These are phyloP conservation scores for Chamaecyparis obtusa DNA, from an alignment of 75 land plant species.

Conservation along the genomic window DNA sequence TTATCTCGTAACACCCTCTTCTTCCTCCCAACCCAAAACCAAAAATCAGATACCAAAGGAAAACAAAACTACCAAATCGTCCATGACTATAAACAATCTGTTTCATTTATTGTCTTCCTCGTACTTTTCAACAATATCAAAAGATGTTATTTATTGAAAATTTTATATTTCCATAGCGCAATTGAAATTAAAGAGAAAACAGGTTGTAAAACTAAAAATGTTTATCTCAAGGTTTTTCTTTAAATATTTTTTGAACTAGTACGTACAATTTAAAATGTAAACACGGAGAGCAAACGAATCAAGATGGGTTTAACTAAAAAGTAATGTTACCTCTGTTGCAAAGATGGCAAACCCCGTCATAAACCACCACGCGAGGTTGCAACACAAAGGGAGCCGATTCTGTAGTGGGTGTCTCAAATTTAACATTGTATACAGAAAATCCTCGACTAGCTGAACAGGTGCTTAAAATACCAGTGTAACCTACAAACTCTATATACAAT, in stretches of 20 bases:
- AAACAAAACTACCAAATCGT: background rate
- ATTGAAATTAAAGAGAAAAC: background rate
- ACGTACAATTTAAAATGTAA: background rate
- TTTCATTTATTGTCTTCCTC: background rate
- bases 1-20: background rate
- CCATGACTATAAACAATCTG: background rate
- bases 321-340: slow-evolving; percentile 68
- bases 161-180: background rate
- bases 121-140: background rate
- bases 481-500: background rate
- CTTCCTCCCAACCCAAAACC: background rate
- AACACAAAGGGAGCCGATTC: slow-evolving; percentile 34
- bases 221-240: background rate
- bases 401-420: background rate
- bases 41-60: background rate
- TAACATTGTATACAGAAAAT: background rate
- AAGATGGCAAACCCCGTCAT: slow-evolving; percentile 96
- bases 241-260: background rate
- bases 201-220: background rate
- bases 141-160: background rate
- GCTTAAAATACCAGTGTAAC: background rate
- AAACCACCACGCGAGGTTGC: slow-evolving; percentile 82
- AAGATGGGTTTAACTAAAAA: background rate
- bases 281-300: background rate
- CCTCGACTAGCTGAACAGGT: background rate